Evolutionary conservation across 2,329 filamentous ascomycete species (phyloP).

Genomic region (Rutstroemia sp.): DNA sequence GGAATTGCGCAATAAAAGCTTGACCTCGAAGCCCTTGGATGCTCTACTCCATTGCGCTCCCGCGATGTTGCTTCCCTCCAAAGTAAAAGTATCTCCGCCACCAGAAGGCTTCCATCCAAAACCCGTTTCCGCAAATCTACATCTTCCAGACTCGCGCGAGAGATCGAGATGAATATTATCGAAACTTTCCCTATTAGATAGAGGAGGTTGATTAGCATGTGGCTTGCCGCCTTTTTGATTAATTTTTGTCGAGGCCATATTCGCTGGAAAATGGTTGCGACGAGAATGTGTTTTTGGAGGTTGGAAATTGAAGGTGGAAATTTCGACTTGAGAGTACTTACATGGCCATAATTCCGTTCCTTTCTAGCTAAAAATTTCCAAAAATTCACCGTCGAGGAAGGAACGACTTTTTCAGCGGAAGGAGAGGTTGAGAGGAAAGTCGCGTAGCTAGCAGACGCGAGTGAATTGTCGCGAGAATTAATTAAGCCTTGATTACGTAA

Average conservation of each 20-base stretch:
- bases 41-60: slow-evolving; percentile 93
- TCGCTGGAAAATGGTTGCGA: no score
- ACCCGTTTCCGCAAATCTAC: slow-evolving; percentile 88
- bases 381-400: not conserved
- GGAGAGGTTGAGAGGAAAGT: not conserved
- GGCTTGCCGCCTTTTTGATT: no score
- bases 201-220: no score
- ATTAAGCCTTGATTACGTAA: not conserved
- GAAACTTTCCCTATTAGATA: slow-evolving; percentile 67
- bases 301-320: no score
- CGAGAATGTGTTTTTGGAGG: no score
- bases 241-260: no score
- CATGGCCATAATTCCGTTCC: slow-evolving; percentile 8
- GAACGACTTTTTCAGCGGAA: slow-evolving; percentile 1
- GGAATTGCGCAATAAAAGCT: slow-evolving; percentile 77
- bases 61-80: slow-evolving; percentile 78
- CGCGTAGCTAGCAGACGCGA: not conserved
- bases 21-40: slow-evolving; percentile 86
- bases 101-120: slow-evolving; percentile 89
- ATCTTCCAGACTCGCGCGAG: slow-evolving; percentile 86
- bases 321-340: not conserved
- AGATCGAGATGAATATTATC: slow-evolving; percentile 96
- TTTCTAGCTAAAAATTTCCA: no score
- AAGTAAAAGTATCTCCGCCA: slow-evolving; percentile 86
- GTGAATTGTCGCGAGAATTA: not conserved